Evolutionary conservation across 352 stramenopile species (phyloP).

Genomic region (Hyaloperonospora brassicae): DNA sequence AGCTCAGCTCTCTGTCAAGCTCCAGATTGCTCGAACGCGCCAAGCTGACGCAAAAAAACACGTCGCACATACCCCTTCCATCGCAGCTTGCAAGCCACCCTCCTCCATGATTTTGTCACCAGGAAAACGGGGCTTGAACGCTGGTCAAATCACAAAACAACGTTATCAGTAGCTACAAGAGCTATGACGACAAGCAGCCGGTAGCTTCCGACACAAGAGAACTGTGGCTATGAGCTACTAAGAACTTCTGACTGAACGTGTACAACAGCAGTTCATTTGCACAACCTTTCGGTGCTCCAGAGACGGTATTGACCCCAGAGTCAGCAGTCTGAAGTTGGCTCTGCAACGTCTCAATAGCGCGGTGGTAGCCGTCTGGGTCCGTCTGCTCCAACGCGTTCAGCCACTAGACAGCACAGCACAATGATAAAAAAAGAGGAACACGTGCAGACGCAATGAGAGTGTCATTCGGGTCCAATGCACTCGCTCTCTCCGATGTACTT

Average conservation of each 20-base stretch:
- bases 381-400: slow-evolving; percentile 65
- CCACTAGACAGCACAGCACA: slow-evolving; percentile 36
- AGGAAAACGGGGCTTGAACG: slow-evolving; percentile 57
- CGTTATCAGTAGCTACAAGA: no score
- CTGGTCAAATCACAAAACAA: slow-evolving; percentile 13
- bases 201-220: no score
- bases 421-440: slow-evolving; percentile 10
- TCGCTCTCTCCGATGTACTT: slow-evolving; percentile 1
- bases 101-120: slow-evolving; percentile 67
- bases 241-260: no score
- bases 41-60: no score
- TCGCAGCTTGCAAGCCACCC: slow-evolving; percentile 39
- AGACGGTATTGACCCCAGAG: neutral
- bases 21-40: no score
- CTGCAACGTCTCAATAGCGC: slow-evolving; percentile 60
- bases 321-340: slow-evolving; percentile 37
- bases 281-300: slow-evolving; percentile 13
- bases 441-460: slow-evolving; percentile 1
- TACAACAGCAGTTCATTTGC: slow-evolving; percentile 40
- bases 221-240: no score
- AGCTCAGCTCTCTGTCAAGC: no score
- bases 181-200: no score
- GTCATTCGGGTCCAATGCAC: no score
- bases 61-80: slow-evolving; percentile 65
- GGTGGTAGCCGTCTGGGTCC: slow-evolving; percentile 56